Base-by-base conservation (phyloP, 1,284 basidiomycete genomes). In the Fereydounia khargensis region DNA sequence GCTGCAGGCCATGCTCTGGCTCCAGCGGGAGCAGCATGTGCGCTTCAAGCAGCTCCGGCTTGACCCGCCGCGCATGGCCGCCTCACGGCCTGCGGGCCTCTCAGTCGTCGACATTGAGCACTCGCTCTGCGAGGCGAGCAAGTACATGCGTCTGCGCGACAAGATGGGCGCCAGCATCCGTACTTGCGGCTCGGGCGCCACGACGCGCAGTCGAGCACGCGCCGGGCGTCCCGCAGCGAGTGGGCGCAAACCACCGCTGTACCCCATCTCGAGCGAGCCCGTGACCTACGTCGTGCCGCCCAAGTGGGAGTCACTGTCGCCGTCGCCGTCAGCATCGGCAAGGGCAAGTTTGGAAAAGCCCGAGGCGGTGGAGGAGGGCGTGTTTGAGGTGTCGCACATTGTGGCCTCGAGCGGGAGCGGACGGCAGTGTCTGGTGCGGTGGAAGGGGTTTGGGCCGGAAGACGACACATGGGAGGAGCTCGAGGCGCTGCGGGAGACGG, bases 391-490 rank as follows among this genome's bases (percentile, higher is more conserved):
- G 0, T 47, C 43, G 13, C 57, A 60, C 47, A 60, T 60, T 19
- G 57, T 60, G 23, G 27, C 38, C 21, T 50, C 55, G 41, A 55
- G 41, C 3, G 35, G 43, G 11, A 50, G 39, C 21, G 42, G 47
- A 17, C 35, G 11, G 39, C 54, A 82, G 50, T 85, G 82, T 52
- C 64, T 79, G 31, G 82, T 86, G 3, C 77, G 80, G 44, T 86
- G 85, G 85, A 74, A 78, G 35, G 84, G 84, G 0, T 86, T 85
- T 62, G 59, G 78, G 0, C 79, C 80, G 2, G 71, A 77, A 1
- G 81, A 84, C 30, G 82, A 82, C 28, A 84, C 84, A 16, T 86
- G 85, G 85, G 84, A 86, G 65, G 79, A 79, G 17, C 80, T 79
- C 54, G 59, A 58, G 3, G 77, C 74, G 18, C 73, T 86, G 18